A percentile compares a stretch with the other conserved stretches of the same genome.
Conservation (phyloP, 1,284 basidiomycete genomes). For the Trichosporon faecale region DNA sequence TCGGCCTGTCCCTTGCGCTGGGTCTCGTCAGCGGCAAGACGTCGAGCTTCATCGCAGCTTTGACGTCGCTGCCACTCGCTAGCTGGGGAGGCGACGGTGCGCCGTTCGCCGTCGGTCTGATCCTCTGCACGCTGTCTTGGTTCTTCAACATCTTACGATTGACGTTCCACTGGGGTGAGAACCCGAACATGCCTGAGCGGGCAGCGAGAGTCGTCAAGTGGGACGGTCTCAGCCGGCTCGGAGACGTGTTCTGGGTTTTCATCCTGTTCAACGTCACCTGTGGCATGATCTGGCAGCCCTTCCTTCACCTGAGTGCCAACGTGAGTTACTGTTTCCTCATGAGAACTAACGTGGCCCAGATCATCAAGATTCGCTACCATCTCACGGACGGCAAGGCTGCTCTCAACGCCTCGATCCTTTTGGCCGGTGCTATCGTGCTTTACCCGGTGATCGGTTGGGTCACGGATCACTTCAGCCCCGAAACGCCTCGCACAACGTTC, state of each 20-base stretch:
- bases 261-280: constrained; percentile 63
- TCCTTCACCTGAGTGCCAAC: constrained; percentile 72
- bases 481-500: constrained; percentile 53
- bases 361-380: constrained; percentile 63
- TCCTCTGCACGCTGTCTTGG: constrained; percentile 64
- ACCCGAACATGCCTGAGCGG: constrained; percentile 9
- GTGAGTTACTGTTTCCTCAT: constrained; percentile 42
- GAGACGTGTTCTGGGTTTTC: constrained; percentile 75
- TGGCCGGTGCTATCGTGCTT: constrained; percentile 69
- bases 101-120: constrained; percentile 68
- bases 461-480: constrained; percentile 51
- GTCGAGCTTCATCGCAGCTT: constrained; percentile 68
- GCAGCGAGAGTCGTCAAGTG: constrained; percentile 24
- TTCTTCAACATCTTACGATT: constrained; percentile 66
- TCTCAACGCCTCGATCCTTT: constrained; percentile 65
- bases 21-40: constrained; percentile 73
- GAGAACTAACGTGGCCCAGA: constrained; percentile 9
- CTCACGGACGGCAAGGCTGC: constrained; percentile 63
- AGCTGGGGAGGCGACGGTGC: constrained; percentile 61
- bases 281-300: constrained; percentile 74
- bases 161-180: constrained; percentile 61
- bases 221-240: constrained; percentile 54
- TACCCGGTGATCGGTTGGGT: constrained; percentile 64
- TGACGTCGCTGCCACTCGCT: constrained; percentile 56
- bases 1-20: constrained; percentile 71